phyloP scores from a whole-genome alignment of 805 yeast species.

The Kluyveromyces wickerhamii region DNA sequence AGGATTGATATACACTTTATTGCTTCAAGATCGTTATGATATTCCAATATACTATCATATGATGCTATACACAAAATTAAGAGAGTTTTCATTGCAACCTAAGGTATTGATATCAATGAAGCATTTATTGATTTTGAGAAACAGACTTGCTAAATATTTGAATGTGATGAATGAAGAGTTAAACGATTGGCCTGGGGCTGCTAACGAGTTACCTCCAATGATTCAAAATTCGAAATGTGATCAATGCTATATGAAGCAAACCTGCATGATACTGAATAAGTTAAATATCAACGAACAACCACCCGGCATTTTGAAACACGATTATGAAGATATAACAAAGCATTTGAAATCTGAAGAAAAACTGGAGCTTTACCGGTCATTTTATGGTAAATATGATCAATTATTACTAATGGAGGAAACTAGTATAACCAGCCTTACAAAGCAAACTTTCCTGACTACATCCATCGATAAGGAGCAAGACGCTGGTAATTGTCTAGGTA shows the following conservation, averaged over 20 bases:
- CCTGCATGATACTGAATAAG: constrained; percentile 60
- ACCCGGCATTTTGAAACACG: constrained; percentile 42
- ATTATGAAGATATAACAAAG: constrained; percentile 41
- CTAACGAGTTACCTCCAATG: constrained; percentile 45
- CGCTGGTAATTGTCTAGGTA: constrained; percentile 52
- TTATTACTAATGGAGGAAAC: constrained; percentile 69
- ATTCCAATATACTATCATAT: constrained; percentile 56
- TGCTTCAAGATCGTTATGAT: constrained; percentile 74
- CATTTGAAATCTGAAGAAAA: constrained; percentile 34
- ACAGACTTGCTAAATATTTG: constrained; percentile 53
- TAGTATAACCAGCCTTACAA: constrained; percentile 40
- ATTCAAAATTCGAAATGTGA: constrained; percentile 49
- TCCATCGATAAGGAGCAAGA: constrained; percentile 49
- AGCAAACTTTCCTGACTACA: constrained; percentile 52
- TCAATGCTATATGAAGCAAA: constrained; percentile 44
- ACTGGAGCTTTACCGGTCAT: constrained; percentile 38
- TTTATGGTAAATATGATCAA: constrained; percentile 66
- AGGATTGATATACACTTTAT: constrained; percentile 68
- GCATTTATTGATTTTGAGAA: constrained; percentile 64
- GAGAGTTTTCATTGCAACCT: constrained; percentile 47
- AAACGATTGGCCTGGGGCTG: constrained; percentile 4
- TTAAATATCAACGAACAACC: constrained; percentile 52
- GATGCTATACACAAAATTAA: constrained; percentile 64
- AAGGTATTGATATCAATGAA: constrained; percentile 50
- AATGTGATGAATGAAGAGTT: constrained; percentile 33